phyloP scores from a whole-genome alignment of 2,329 filamentous ascomycete genomes.

The Penicillium sp. region DNA sequence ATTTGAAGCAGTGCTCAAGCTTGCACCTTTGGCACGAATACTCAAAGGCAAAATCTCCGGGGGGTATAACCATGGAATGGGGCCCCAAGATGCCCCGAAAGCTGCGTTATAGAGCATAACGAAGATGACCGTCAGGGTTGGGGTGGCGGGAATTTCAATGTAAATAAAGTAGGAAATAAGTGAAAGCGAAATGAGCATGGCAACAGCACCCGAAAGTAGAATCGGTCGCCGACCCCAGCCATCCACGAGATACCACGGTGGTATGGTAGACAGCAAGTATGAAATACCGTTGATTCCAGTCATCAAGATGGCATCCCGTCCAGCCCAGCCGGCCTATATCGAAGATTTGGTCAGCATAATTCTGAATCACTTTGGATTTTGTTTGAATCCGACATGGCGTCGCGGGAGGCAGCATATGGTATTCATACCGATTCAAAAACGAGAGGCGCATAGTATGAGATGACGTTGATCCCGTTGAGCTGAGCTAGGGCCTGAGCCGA shows the following conservation, averaged over 20 bases:
- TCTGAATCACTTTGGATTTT: background rate
- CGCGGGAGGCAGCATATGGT: background rate
- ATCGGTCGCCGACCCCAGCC: conserved; percentile 86
- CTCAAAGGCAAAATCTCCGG: conserved; percentile 97
- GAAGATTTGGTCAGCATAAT: background rate
- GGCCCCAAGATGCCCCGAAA: conserved; percentile 96
- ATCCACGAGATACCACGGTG: conserved; percentile 96
- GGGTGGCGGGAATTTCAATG: conserved; percentile 74
- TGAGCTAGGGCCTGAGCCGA: conserved; percentile 94
- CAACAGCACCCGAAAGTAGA: conserved; percentile 80
- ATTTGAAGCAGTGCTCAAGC: conserved; percentile 91
- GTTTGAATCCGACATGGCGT: background rate
- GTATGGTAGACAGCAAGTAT: conserved; percentile 88
- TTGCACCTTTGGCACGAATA: conserved; percentile 95
- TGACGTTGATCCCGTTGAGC: conserved; percentile 98
- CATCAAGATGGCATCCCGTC: conserved; percentile 90
- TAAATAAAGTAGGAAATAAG: conserved; percentile 94
- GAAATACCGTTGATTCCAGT: conserved; percentile 93
- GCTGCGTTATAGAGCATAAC: conserved; percentile 99
- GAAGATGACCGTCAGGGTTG: conserved; percentile 82
- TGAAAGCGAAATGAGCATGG: conserved; percentile 86
- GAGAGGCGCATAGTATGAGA: conserved; percentile 95
- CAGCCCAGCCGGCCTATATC: conserved; percentile 75
- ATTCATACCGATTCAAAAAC: conserved; percentile 73
- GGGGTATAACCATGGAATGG: conserved; percentile 96